These are phyloP conservation scores for Fraxinus nigra DNA, from an alignment of 305 asterid genomes.

Conservation along the genomic window DNA sequence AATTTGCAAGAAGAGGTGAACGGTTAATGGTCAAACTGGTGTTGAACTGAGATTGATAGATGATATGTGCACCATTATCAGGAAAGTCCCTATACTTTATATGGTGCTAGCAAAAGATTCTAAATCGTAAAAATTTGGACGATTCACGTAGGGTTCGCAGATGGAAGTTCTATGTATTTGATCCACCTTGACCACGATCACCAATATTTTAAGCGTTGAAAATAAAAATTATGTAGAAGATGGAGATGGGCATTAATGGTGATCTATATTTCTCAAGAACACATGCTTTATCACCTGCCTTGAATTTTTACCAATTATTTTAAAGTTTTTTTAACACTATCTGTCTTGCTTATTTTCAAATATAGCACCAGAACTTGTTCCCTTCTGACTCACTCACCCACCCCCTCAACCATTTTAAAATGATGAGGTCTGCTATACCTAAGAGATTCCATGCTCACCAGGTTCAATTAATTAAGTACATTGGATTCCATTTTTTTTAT, in stretches of 20 bases:
- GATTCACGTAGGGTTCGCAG: no score
- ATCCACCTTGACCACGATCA: no score
- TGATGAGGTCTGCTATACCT: neutral
- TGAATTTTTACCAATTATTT: neutral
- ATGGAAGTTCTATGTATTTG: no score
- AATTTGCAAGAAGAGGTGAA: no score
- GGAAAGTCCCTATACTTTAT: no score
- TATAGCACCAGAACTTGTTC: neutral
- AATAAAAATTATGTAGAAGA: no score
- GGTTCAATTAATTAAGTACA: neutral
- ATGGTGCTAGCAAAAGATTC: no score
- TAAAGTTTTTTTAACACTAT: neutral
- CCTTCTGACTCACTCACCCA: neutral
- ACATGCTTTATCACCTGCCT: neutral
- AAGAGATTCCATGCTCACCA: neutral
- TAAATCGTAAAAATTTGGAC: no score
- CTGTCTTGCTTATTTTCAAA: neutral
- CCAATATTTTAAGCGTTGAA: no score
- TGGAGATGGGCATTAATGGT: neutral
- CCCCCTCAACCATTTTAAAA: neutral
- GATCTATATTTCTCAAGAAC: neutral
- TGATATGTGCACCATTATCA: no score
- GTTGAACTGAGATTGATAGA: no score
- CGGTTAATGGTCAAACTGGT: no score
- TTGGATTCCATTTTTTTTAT: neutral